phyloP scores from a whole-genome alignment of 768 basidiomycete species.

The Mrakia frigida region DNA sequence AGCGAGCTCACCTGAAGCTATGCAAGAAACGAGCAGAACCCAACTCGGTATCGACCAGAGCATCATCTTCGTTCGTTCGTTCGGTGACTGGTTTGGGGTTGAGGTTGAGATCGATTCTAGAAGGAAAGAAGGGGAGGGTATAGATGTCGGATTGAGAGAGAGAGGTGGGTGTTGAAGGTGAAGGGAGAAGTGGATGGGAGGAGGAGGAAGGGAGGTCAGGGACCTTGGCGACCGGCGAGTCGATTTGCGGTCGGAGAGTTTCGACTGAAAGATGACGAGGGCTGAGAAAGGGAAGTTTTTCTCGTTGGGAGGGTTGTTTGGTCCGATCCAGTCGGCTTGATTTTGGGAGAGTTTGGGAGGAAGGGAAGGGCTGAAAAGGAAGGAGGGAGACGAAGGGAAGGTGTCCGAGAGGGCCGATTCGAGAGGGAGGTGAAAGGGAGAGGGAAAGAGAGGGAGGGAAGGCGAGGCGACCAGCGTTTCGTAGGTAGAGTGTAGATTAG shows the following conservation, averaged over 20 bases:
- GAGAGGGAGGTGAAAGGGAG: neutral
- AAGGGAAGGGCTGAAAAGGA: neutral
- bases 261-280: neutral
- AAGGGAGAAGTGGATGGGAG: neutral
- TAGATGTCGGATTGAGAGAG: neutral
- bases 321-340: neutral
- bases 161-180: neutral
- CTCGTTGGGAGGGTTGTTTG: too few species aligned
- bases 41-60: neutral
- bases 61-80: too few species aligned
- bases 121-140: too few species aligned
- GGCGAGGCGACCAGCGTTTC: neutral
- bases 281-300: too few species aligned
- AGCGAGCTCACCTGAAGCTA: neutral
- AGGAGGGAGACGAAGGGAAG: neutral
- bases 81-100: too few species aligned
- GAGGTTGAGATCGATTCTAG: too few species aligned
- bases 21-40: neutral
- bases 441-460: neutral
- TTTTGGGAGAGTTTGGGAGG: too few species aligned
- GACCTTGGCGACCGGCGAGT: neutral
- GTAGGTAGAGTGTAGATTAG: too few species aligned
- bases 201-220: neutral
- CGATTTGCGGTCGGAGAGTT: neutral
- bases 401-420: neutral